Percentiles rank a stretch among this genome's conserved stretches.
phyloP scores from a whole-genome alignment of 306 rosid genomes.

The Pyrus betulifolia region DNA sequence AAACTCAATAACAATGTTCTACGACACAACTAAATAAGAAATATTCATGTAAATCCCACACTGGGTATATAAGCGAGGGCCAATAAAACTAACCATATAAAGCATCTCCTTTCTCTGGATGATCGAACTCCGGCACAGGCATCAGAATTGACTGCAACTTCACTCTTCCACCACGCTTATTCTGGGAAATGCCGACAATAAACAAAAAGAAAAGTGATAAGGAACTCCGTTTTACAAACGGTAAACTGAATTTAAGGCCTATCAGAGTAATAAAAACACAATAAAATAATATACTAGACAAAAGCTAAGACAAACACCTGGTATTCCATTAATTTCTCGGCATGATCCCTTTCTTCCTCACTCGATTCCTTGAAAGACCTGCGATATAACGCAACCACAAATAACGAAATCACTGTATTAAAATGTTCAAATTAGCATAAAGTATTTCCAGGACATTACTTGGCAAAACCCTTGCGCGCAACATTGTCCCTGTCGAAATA shows the following conservation, averaged over 20 bases:
- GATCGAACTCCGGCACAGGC: slow-evolving; percentile 27
- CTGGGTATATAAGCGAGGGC: neutral
- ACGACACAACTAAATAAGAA: neutral
- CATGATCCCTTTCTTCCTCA: slow-evolving; percentile 86
- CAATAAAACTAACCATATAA: slow-evolving; percentile 14
- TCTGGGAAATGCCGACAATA: slow-evolving; percentile 27
- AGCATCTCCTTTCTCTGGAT: slow-evolving; percentile 33
- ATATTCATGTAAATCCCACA: neutral
- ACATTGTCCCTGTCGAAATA: slow-evolving; percentile 94
- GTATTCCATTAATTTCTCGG: slow-evolving; percentile 89
- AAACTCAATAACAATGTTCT: neutral
- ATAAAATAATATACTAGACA: neutral
- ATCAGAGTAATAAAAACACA: neutral
- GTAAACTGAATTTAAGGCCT: neutral
- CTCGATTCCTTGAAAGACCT: slow-evolving; percentile 93
- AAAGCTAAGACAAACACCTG: slow-evolving; percentile 40
- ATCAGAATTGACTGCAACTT: slow-evolving; percentile 59
- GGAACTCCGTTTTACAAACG: neutral
- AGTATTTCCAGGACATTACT: slow-evolving; percentile 23
- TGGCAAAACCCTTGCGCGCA: slow-evolving; percentile 86
- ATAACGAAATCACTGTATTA: neutral
- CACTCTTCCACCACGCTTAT: slow-evolving; percentile 88
- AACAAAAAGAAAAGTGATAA: neutral
- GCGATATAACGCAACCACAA: neutral
- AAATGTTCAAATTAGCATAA: neutral